A percentile compares a stretch with the other conserved stretches of the same genome.
Evolutionary conservation across 768 basidiomycete species (phyloP).

Genomic region (Tulasnella sp.): DNA sequence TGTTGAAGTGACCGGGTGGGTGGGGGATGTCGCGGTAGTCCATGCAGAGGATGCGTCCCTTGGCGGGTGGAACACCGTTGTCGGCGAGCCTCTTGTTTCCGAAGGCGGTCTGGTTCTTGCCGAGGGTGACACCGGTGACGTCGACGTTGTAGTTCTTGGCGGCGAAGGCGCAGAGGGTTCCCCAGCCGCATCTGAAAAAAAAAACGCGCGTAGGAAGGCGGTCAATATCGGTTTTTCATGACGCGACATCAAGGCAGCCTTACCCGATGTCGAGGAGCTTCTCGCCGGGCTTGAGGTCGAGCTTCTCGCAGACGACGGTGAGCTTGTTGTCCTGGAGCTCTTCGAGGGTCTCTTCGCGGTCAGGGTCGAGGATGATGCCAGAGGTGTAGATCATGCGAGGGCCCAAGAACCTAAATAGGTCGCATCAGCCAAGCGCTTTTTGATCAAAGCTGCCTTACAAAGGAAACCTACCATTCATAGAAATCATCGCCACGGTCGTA

Average conservation of each 20-base stretch:
- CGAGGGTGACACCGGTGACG: slow-evolving; percentile 93
- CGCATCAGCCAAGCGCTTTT: too few species aligned
- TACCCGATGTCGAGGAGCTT: slow-evolving; percentile 78
- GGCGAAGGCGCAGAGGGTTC: slow-evolving; percentile 90
- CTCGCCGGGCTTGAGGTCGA: slow-evolving; percentile 85
- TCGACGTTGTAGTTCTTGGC: slow-evolving; percentile 98
- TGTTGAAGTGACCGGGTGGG: slow-evolving; percentile 68
- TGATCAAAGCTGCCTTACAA: too few species aligned
- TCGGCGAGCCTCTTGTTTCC: slow-evolving; percentile 83
- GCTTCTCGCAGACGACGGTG: slow-evolving; percentile 90
- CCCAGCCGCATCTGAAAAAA: slow-evolving; percentile 83
- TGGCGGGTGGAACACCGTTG: slow-evolving; percentile 72
- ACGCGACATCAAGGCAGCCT: background rate
- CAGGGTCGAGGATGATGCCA: slow-evolving; percentile 76
- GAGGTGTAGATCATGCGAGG: slow-evolving; percentile 98
- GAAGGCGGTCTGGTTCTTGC: slow-evolving; percentile 87
- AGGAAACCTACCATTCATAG: too few species aligned
- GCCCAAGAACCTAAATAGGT: slow-evolving; percentile 78
- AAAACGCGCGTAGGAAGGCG: too few species aligned
- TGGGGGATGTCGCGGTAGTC: slow-evolving; percentile 89
- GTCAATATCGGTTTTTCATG: background rate
- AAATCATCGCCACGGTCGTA: slow-evolving; percentile 99
- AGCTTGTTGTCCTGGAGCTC: slow-evolving; percentile 99
- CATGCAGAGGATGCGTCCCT: slow-evolving; percentile 88
- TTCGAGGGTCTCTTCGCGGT: slow-evolving; percentile 80